Percentiles rank a stretch among this genome's conserved stretches.
Evolutionary conservation across 2,329 filamentous ascomycete genomes (phyloP).

Genomic region (Aspergillus bombycis): DNA sequence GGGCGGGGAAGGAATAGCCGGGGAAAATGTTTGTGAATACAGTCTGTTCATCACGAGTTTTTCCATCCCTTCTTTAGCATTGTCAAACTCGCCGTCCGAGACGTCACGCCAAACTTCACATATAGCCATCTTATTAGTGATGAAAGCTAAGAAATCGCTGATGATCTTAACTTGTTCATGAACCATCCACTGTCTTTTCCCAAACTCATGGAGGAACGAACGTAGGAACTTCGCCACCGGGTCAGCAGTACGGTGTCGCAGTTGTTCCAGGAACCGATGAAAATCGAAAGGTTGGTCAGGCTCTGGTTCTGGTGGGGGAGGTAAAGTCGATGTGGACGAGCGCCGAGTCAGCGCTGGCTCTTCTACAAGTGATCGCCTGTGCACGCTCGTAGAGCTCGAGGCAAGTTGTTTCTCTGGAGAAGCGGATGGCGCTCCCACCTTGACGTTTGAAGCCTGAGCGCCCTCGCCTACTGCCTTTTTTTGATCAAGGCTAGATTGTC

Average conservation of each 20-base stretch:
- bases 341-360: conserved; percentile 31
- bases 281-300: conserved; percentile 92
- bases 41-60: conserved; percentile 98
- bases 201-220: conserved; percentile 92
- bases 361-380: conserved; percentile 28
- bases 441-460: conserved; percentile 25
- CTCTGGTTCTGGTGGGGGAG: conserved; percentile 77
- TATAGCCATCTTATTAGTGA: conserved; percentile 95
- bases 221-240: conserved; percentile 94
- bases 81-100: conserved; percentile 96
- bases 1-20: conserved; percentile 81
- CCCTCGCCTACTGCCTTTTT: conserved; percentile 49
- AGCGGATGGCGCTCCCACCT: conserved; percentile 16
- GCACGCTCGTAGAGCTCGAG: conserved; percentile 31
- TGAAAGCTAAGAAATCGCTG: conserved; percentile 92
- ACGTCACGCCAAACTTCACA: conserved; percentile 97
- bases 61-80: conserved; percentile 98
- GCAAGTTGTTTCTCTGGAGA: conserved; percentile 26
- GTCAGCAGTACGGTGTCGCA: conserved; percentile 96
- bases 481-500: conserved; percentile 84
- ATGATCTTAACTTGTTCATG: conserved; percentile 99
- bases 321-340: conserved; percentile 45
- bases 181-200: conserved; percentile 98
- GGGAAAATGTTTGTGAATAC: conserved; percentile 94
- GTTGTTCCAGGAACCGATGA: conserved; percentile 92